A percentile compares a stretch with the other conserved stretches of the same genome.
Evolutionary conservation across 768 basidiomycete genomes (phyloP).

Genomic region (Tulasnella calospora): DNA sequence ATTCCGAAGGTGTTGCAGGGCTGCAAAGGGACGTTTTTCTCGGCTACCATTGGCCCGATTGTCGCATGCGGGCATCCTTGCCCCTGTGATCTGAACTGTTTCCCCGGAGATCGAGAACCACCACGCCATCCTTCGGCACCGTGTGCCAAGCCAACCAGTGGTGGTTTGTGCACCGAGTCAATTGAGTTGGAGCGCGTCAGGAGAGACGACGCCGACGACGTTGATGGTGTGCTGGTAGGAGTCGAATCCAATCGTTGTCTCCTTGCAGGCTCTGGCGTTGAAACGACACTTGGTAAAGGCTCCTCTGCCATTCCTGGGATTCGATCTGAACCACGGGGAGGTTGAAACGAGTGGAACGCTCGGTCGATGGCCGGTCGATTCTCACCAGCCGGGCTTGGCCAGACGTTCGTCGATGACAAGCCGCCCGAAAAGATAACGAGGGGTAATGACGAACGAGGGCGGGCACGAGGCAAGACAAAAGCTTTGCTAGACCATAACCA

Average conservation of each 20-base stretch:
- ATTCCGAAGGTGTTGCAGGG: no score
- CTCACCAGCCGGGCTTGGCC: not conserved
- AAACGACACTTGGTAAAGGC: not conserved
- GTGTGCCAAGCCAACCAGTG: constrained; percentile 2
- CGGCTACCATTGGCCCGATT: no score
- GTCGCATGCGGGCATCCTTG: no score
- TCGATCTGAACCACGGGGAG: not conserved
- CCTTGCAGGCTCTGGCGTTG: not conserved
- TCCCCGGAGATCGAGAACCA: no score
- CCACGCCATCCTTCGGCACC: no score
- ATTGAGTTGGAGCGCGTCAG: constrained; percentile 62
- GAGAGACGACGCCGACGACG: constrained; percentile 44
- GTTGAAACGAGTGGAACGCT: not conserved
- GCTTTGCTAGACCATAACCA: not conserved
- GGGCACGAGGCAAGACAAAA: not conserved
- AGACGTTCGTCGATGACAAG: not conserved
- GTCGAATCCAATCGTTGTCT: not conserved
- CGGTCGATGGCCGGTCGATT: not conserved
- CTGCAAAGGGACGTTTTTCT: no score
- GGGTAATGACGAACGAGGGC: not conserved
- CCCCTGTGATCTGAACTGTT: no score
- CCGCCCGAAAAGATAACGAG: not conserved
- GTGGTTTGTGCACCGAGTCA: constrained; percentile 37
- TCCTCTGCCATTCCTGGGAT: not conserved
- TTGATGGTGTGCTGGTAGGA: not conserved